These are phyloP conservation scores for Persicaria tinctoria DNA, from an alignment of 148 eudicot genomes.

Conservation along the genomic window DNA sequence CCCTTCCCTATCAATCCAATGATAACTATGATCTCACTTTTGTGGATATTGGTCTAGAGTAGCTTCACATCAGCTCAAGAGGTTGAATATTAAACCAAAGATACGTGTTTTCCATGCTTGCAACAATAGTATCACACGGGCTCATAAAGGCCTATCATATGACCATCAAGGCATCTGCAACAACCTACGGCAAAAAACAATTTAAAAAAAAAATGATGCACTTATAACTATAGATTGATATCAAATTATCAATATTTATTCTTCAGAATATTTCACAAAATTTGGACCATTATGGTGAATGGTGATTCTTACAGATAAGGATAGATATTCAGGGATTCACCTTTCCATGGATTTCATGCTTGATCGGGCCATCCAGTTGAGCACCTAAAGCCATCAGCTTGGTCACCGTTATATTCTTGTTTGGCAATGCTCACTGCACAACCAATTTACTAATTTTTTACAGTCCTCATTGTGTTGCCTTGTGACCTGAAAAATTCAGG, in stretches of 20 bases:
- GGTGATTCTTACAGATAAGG: neutral
- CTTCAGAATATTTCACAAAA: neutral
- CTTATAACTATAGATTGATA: neutral
- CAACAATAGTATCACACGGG: constrained; percentile 30
- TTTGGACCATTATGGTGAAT: neutral
- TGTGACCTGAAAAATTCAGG: too few relatives aligned
- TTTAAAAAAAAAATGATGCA: neutral
- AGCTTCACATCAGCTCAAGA: neutral
- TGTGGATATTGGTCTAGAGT: constrained; percentile 54
- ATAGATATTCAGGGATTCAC: constrained; percentile 19
- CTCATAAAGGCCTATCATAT: constrained; percentile 69
- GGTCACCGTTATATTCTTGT: constrained; percentile 55
- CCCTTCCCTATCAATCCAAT: neutral
- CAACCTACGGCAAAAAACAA: constrained; percentile 34
- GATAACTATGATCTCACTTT: neutral
- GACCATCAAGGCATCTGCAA: constrained; percentile 71
- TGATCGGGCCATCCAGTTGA: constrained; percentile 77
- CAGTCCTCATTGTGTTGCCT: constrained; percentile 24
- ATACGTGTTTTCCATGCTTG: neutral
- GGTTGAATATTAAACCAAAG: neutral
- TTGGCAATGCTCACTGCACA: constrained; percentile 50
- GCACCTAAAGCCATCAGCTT: constrained; percentile 79
- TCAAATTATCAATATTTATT: neutral
- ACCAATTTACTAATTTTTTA: neutral
- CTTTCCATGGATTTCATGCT: constrained; percentile 85